Conservation (phyloP, 2,329 filamentous ascomycete genomes). For the Colletotrichum sp. region DNA sequence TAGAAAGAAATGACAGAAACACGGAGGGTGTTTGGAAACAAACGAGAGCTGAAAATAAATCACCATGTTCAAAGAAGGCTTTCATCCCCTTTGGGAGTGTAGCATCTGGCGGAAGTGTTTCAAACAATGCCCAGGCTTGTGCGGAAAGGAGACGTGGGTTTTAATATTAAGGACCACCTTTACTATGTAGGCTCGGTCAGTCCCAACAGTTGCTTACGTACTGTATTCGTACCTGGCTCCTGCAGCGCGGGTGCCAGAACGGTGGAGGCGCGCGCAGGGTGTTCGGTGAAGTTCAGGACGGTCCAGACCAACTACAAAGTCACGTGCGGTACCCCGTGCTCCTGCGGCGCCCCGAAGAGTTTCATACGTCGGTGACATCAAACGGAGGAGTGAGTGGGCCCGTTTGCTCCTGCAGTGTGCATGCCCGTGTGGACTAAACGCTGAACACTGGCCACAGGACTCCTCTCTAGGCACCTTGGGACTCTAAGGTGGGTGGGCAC, state of each 20-base stretch:
- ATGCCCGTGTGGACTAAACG: not conserved
- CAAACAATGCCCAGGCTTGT: not conserved
- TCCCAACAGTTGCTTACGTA: not conserved
- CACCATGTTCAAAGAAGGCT: not conserved
- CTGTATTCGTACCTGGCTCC: not conserved
- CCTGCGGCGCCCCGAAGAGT: not conserved
- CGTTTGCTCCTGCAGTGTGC: slow-evolving; percentile 3
- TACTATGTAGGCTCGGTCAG: not conserved
- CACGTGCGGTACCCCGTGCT: not conserved
- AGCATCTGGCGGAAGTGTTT: not conserved
- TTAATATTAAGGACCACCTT: not conserved
- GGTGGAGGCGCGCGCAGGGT: not conserved
- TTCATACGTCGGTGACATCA: slow-evolving; percentile 16
- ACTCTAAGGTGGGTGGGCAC: not conserved
- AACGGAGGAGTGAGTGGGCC: not conserved
- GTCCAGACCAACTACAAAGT: not conserved
- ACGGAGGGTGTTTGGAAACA: not conserved
- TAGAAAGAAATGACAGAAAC: not conserved
- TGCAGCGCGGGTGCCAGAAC: not conserved
- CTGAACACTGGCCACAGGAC: not conserved
- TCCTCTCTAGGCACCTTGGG: not conserved
- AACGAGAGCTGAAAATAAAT: not conserved
- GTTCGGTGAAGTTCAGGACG: not conserved
- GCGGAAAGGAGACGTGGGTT: not conserved
- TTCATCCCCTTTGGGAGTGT: not conserved